phyloP scores from a whole-genome alignment of 352 stramenopile species.

The Globisporangium spinosum region DNA sequence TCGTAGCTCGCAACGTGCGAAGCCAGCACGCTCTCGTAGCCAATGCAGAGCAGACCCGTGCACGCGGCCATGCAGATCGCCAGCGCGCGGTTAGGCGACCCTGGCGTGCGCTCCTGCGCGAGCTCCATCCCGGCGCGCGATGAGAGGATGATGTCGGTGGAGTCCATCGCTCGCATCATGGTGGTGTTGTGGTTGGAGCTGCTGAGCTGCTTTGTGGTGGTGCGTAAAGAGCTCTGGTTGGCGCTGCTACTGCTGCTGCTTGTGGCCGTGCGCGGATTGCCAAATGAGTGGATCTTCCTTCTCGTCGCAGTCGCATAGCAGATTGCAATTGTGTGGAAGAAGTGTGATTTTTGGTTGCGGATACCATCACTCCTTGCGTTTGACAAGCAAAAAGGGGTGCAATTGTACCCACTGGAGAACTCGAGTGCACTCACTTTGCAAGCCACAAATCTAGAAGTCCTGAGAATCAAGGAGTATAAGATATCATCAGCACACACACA shows the following conservation, averaged over 20 bases:
- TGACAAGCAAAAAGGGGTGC: not conserved
- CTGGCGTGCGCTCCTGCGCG: slow-evolving; percentile 9
- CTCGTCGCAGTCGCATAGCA: not conserved
- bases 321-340: not conserved
- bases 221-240: not conserved
- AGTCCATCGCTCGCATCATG: slow-evolving; percentile 17
- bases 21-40: slow-evolving; percentile 5
- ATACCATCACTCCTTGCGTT: not conserved
- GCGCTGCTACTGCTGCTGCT: not conserved
- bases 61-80: slow-evolving; percentile 5
- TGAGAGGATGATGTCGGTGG: slow-evolving; percentile 15
- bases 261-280: not conserved
- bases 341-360: not conserved
- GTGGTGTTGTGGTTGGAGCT: not conserved
- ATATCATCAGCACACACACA: not conserved
- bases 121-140: not conserved
- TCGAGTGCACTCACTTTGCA: not conserved
- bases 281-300: slow-evolving; percentile 1
- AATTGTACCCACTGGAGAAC: not conserved
- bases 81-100: slow-evolving; percentile 5
- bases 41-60: slow-evolving; percentile 5
- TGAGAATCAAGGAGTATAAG: not conserved
- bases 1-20: not conserved
- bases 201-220: not conserved
- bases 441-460: not conserved